Evolutionary conservation across 441 rosid species (phyloP).

Genomic region (Theobroma grandiflorum): DNA sequence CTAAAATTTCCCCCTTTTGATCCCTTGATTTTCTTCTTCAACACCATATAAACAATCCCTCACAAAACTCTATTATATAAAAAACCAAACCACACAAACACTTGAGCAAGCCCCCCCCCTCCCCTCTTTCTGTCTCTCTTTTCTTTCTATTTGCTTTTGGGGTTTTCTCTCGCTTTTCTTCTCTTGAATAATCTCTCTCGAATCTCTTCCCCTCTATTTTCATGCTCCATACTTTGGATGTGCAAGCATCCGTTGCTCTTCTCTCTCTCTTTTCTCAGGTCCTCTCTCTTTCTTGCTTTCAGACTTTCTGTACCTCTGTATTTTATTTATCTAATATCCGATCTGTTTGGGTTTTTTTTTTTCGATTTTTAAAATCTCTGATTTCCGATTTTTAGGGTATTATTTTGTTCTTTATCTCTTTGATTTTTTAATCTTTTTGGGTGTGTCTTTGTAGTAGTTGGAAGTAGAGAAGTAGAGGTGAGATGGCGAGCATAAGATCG

Average conservation of each 20-base stretch:
- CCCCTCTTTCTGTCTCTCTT: not conserved
- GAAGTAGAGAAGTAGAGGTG: conserved; percentile 51
- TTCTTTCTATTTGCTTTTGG: conserved; percentile 39
- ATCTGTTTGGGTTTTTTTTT: conserved; percentile 41
- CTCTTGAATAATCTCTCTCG: not conserved
- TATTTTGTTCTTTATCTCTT: not conserved
- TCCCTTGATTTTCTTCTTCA: conserved; percentile 11
- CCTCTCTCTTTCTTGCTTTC: not conserved
- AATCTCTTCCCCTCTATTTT: conserved; percentile 1
- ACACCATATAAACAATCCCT: not conserved
- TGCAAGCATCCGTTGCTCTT: conserved; percentile 41
- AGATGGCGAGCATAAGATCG: conserved; percentile 88
- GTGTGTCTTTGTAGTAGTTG: conserved; percentile 37
- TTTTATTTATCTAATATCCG: conserved; percentile 28
- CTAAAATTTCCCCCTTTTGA: not conserved
- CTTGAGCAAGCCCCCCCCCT: conserved; percentile 20
- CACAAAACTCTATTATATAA: not conserved
- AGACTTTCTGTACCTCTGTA: not conserved
- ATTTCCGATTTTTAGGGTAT: not conserved
- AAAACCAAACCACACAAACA: conserved; percentile 17
- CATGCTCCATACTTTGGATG: conserved; percentile 46
- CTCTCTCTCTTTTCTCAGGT: conserved; percentile 44
- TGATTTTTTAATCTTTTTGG: not conserved
- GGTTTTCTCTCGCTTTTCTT: conserved; percentile 41
- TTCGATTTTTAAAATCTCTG: conserved; percentile 20